Conservation (phyloP, 306 rosid genomes). For the barrel medic (Medicago truncatula) region DNA sequence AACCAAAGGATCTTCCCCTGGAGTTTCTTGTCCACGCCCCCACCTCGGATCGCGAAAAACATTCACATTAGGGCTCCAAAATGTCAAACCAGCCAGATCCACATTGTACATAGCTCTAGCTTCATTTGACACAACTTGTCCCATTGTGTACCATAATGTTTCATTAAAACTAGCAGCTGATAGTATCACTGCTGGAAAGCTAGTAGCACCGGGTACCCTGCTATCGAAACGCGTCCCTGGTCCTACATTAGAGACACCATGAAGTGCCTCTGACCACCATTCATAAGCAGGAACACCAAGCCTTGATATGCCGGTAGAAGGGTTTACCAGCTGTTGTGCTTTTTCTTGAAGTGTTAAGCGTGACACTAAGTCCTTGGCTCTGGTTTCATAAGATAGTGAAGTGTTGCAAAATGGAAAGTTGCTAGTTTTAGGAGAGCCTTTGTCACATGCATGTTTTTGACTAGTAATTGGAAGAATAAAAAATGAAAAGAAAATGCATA, state of each 20-base stretch:
- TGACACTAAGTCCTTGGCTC: slow-evolving; percentile 65
- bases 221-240: slow-evolving; percentile 64
- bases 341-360: slow-evolving; percentile 70
- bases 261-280: slow-evolving; percentile 92
- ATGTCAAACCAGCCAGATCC: slow-evolving; percentile 78
- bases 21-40: slow-evolving; percentile 85
- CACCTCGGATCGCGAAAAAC: slow-evolving; percentile 83
- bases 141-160: slow-evolving; percentile 67
- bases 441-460: slow-evolving; percentile 71
- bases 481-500: slow-evolving; percentile 35
- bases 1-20: slow-evolving; percentile 80
- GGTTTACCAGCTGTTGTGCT: slow-evolving; percentile 56
- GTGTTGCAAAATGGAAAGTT: slow-evolving; percentile 66
- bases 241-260: slow-evolving; percentile 71
- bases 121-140: slow-evolving; percentile 78
- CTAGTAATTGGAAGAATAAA: slow-evolving; percentile 38
- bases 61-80: slow-evolving; percentile 86
- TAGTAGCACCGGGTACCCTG: slow-evolving; percentile 72
- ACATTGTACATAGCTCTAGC: slow-evolving; percentile 84
- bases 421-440: slow-evolving; percentile 42
- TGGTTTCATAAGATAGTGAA: slow-evolving; percentile 48
- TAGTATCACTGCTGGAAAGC: slow-evolving; percentile 70
- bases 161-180: slow-evolving; percentile 73
- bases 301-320: slow-evolving; percentile 51
- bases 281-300: slow-evolving; percentile 74